phyloP scores from a whole-genome alignment of 2,329 filamentous ascomycete genomes.

The Amauroascus niger region DNA sequence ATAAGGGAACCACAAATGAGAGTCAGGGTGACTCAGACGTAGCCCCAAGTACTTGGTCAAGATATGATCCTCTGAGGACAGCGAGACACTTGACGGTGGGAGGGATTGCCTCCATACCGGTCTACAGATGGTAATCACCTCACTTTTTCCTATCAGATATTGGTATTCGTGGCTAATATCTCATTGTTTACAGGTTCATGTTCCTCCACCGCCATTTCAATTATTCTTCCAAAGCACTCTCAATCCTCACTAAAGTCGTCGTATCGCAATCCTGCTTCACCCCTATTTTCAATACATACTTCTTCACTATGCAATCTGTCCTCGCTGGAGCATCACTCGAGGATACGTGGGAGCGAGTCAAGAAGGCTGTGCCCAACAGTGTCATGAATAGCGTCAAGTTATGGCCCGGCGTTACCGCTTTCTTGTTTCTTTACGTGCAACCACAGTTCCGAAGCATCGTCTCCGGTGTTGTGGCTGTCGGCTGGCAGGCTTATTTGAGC shows the following conservation, averaged over 20 bases:
- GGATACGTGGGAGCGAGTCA: constrained; percentile 61
- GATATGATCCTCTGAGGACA: constrained; percentile 62
- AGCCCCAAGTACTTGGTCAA: constrained; percentile 21
- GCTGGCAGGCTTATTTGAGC: constrained; percentile 87
- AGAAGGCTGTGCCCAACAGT: constrained; percentile 64
- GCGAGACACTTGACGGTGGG: constrained; percentile 65
- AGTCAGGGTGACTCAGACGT: not conserved
- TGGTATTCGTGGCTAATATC: not conserved
- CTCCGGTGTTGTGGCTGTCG: constrained; percentile 66
- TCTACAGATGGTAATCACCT: constrained; percentile 64
- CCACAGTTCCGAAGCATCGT: constrained; percentile 74
- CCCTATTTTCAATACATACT: constrained; percentile 72
- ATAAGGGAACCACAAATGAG: constrained; percentile 13
- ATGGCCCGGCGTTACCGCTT: constrained; percentile 78
- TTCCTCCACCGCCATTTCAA: constrained; percentile 78
- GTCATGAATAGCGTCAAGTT: constrained; percentile 73
- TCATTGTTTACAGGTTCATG: constrained; percentile 51
- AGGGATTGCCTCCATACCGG: constrained; percentile 61
- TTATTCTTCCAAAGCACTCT: constrained; percentile 61
- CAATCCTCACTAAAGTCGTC: constrained; percentile 63
- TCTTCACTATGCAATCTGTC: constrained; percentile 70
- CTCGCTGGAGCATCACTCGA: constrained; percentile 56
- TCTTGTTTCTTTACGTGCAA: constrained; percentile 75
- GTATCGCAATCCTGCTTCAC: constrained; percentile 76
- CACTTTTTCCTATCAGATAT: not conserved